phyloP scores from a whole-genome alignment of 306 rosid genomes.

The Dryas drummondii region DNA sequence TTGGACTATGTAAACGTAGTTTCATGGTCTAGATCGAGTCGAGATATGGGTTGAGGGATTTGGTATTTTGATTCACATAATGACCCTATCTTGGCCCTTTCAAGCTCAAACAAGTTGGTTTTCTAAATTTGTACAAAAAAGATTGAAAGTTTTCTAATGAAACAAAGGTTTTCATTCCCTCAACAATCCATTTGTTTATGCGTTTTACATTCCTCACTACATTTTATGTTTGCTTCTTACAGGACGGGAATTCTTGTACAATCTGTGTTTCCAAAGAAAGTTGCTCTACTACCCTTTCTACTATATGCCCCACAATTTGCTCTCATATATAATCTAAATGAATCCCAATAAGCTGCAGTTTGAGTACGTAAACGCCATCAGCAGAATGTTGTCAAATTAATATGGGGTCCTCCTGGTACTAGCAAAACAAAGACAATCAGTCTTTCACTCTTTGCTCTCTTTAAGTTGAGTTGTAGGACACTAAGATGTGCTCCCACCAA shows the following conservation, averaged over 20 bases:
- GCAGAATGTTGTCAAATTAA: constrained; percentile 15
- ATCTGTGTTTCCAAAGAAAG: constrained; percentile 18
- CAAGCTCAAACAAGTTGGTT: no score
- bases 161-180: no score
- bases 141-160: no score
- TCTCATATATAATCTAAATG: constrained; percentile 21
- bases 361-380: constrained; percentile 1
- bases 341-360: constrained; percentile 26
- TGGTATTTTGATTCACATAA: no score
- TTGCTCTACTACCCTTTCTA: background rate
- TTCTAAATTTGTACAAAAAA: no score
- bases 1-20: no score
- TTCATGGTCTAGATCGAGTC: no score
- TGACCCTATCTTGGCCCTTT: no score
- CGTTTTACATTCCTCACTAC: background rate
- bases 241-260: constrained; percentile 38
- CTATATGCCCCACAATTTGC: constrained; percentile 5
- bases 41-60: no score
- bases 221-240: constrained; percentile 4
- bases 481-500: constrained; percentile 50
- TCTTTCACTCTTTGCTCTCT: constrained; percentile 35
- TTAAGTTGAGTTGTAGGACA: constrained; percentile 38
- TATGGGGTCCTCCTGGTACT: constrained; percentile 51
- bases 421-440: constrained; percentile 46
- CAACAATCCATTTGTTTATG: background rate